These are phyloP conservation scores for Botryosphaeria agaves DNA, from an alignment of 2,329 filamentous ascomycete genomes.

Conservation along the genomic window DNA sequence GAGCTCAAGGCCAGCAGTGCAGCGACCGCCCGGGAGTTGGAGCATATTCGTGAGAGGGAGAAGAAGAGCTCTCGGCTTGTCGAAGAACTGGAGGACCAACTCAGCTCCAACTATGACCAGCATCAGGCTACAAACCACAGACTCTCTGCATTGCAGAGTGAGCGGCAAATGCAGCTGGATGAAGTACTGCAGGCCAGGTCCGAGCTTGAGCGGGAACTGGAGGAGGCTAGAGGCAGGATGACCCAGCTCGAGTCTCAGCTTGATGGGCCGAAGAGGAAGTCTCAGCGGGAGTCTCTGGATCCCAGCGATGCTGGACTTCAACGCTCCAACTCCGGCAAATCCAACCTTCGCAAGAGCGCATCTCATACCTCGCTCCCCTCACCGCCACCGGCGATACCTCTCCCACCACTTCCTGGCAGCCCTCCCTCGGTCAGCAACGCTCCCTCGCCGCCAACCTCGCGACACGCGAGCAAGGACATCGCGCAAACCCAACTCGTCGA, in stretches of 20 bases:
- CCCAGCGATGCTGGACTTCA: conserved; percentile 30
- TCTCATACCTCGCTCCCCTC: conserved; percentile 77
- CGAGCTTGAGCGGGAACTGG: conserved; percentile 42
- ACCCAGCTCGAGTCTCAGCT: conserved; percentile 57
- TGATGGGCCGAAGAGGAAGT: conserved; percentile 5
- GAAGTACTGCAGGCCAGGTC: conserved; percentile 21
- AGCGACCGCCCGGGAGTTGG: conserved; percentile 38
- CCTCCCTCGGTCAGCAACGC: conserved; percentile 16
- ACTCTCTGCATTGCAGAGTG: conserved; percentile 47
- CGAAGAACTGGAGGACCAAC: conserved; percentile 90
- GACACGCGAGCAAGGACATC: conserved; percentile 70
- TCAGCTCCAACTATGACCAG: conserved; percentile 88
- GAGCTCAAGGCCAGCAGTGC: conserved; percentile 32
- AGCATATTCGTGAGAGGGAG: conserved; percentile 45
- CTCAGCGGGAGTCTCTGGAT: conserved; percentile 24
- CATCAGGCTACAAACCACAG: conserved; percentile 74
- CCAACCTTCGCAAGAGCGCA: conserved; percentile 67
- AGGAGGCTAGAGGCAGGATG: conserved; percentile 64
- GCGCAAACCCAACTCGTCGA: conserved; percentile 68
- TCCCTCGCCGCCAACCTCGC: conserved; percentile 40
- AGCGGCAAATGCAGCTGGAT: conserved; percentile 24
- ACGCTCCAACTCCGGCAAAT: conserved; percentile 40
- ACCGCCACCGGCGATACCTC: conserved; percentile 86
- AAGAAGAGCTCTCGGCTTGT: conserved; percentile 85
- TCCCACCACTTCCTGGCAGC: conserved; percentile 59